Evolutionary conservation across 1,284 basidiomycete genomes (phyloP), one percentile per base, ranked within the genome.

Genomic region (Heterobasidion parviporum): DNA sequence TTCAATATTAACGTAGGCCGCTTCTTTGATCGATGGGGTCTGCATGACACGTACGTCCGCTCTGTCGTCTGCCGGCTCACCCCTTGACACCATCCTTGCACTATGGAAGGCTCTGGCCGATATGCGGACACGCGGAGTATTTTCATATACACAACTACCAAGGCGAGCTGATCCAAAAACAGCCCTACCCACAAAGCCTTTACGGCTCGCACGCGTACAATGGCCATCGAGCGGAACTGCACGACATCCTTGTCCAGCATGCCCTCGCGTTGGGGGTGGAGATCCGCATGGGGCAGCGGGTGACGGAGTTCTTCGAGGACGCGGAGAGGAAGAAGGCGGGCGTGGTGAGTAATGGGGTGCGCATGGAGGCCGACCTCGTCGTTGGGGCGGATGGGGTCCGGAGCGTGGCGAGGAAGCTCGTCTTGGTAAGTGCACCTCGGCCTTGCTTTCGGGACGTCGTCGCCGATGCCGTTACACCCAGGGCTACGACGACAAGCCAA

Each of bases 361-460:
- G n/a, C 15, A 38, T 68, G 8, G 58, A 57, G 7, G 65, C 58
- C 14, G 68, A 72, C 53, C 38, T 68, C 20, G 62, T 72, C 43
- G 59, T 71, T 10, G 65, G 62, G 34, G 67, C 64, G 1, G 69
- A 71, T 32, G 68, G 69, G 4, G 52, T 68, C 32, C 64, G 63
- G 52, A 68, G 64, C 47, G 53, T 46, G 16, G 70, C 62, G 18
- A 61, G 63, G 14, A 57, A 62, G 53, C 61, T 62, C 32, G 65
- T 69, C 12, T 54, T 71, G 53, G 68, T 65, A 52, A 55, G 66
- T 53, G 5, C 8, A 14, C 15, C 35, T 38, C 45, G 18, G 16
- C 41, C 41, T 44, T 12, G 12, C 41, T 16, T 7, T 44, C 16
- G 12, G 14, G 14, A 44, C 41, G 2, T 44, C 16, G 14, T 16